These are phyloP conservation scores for Toxicodendron radicans DNA, from an alignment of 345 rosid genomes.

Conservation along the genomic window DNA sequence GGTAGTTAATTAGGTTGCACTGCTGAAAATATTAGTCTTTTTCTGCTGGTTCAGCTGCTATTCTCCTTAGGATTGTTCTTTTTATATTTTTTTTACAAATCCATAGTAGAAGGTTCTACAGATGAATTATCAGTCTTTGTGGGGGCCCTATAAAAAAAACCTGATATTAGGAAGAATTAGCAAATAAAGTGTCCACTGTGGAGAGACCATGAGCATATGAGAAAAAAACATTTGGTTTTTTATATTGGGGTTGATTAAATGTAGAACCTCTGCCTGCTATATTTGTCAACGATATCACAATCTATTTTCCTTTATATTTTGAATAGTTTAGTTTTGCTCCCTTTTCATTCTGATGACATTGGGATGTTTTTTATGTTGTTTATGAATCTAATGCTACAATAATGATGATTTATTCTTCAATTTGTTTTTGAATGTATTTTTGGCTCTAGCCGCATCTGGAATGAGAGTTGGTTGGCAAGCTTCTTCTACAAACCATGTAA, in stretches of 20 bases:
- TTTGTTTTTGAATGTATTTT: conserved; percentile 11
- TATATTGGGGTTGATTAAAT: neutral
- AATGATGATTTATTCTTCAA: conserved; percentile 18
- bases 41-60: neutral
- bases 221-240: neutral
- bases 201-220: neutral
- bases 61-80: neutral
- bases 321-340: neutral
- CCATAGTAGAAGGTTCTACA: neutral
- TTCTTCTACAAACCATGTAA: conserved; percentile 97
- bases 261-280: neutral
- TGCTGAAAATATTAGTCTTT: neutral
- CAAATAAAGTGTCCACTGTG: neutral
- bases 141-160: neutral
- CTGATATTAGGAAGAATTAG: neutral
- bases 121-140: neutral
- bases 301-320: neutral
- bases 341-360: conserved; percentile 6
- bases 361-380: neutral
- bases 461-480: conserved; percentile 89
- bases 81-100: neutral
- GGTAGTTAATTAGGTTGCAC: neutral
- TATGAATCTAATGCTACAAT: neutral
- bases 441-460: conserved; percentile 85
- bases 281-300: neutral